phyloP scores from a whole-genome alignment of 2,329 filamentous ascomycete species.

The Pseudocercospora macadamiae region DNA sequence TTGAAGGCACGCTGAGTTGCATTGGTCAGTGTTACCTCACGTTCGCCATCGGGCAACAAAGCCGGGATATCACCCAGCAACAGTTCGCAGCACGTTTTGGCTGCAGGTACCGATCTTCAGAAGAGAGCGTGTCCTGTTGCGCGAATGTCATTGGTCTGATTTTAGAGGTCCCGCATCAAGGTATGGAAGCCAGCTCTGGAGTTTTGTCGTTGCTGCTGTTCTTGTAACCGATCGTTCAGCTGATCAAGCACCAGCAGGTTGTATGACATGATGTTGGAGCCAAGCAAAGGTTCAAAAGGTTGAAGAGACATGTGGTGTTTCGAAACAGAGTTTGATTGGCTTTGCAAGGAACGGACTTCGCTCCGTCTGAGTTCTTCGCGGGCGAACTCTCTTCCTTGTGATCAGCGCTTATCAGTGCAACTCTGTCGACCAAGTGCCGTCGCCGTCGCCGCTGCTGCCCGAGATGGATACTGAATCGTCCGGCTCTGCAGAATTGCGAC shows the following conservation, averaged over 20 bases:
- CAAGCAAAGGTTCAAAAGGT: background rate
- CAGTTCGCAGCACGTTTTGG: background rate
- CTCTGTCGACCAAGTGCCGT: background rate
- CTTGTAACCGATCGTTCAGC: background rate
- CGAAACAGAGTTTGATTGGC: slow-evolving; percentile 1
- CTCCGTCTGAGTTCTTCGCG: background rate
- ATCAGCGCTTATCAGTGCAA: background rate
- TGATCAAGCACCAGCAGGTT: background rate
- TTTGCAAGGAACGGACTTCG: background rate
- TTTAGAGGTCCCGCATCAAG: background rate
- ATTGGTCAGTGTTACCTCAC: slow-evolving; percentile 15
- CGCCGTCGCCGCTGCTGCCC: no score
- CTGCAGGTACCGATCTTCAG: background rate
- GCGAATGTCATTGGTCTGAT: background rate
- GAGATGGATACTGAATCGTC: no score
- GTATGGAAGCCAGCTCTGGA: background rate
- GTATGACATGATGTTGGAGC: background rate
- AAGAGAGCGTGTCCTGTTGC: background rate
- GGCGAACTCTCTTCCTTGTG: no score
- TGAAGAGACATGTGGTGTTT: background rate
- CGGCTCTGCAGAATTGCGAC: background rate
- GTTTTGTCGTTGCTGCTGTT: background rate
- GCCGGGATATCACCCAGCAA: background rate
- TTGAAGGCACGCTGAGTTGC: slow-evolving; percentile 24
- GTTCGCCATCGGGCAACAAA: background rate